A percentile compares a stretch with the other conserved stretches of the same genome.
These are phyloP conservation scores for Triticum monococcum DNA, from an alignment of 176 grass and related monocot genomes.

Conservation along the genomic window DNA sequence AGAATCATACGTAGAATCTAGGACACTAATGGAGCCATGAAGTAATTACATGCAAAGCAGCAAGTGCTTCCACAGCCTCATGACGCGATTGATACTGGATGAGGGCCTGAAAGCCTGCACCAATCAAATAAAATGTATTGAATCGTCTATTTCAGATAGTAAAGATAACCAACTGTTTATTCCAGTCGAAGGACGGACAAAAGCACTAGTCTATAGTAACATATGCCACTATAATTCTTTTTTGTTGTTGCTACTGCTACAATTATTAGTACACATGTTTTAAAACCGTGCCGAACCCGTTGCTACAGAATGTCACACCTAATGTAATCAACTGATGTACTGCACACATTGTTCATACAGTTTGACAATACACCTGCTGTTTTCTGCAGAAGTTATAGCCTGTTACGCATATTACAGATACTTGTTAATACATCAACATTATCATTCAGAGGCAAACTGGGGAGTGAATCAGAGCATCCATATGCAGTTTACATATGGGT, in stretches of 20 bases:
- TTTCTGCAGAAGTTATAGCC: conserved; percentile 20
- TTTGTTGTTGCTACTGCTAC: not conserved
- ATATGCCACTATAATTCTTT: not conserved
- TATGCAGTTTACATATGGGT: conserved; percentile 22
- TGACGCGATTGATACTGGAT: conserved; percentile 79
- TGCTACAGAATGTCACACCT: not conserved
- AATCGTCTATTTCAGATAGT: not conserved
- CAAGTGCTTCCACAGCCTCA: conserved; percentile 80
- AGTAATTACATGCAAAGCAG: conserved; percentile 79
- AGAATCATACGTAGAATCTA: conserved; percentile 20
- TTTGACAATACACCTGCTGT: not conserved
- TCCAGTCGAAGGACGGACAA: not conserved
- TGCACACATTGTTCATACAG: not conserved
- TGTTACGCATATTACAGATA: conserved; percentile 10
- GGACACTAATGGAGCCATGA: conserved; percentile 28
- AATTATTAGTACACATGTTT: not conserved
- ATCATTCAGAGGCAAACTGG: conserved; percentile 1
- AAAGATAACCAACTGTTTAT: not conserved
- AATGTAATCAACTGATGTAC: conserved; percentile 17
- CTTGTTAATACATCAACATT: conserved; percentile 18
- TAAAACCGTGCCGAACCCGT: not conserved
- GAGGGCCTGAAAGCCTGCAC: conserved; percentile 95
- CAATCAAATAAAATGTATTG: conserved; percentile 12
- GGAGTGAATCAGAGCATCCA: conserved; percentile 30
- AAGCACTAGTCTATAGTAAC: not conserved